Percentiles rank a stretch among this genome's conserved stretches.
Conservation (phyloP, 139 green algal species). For the Nannochloris sp. region DNA sequence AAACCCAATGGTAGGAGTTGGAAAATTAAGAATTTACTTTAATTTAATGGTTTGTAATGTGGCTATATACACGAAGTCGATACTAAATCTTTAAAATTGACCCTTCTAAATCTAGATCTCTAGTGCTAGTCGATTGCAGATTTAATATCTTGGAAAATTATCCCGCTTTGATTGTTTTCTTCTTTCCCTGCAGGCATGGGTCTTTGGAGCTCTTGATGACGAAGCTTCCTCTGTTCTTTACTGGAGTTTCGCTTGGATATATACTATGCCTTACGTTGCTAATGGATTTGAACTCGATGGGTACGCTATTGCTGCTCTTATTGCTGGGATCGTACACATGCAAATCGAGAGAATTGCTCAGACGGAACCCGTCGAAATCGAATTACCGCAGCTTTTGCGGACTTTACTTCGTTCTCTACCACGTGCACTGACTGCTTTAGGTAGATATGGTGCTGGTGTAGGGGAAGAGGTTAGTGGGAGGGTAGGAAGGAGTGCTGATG, state of each 20-base stretch:
- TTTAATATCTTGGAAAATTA: too few relatives aligned
- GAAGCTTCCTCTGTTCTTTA: conserved; percentile 37
- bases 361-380: conserved; percentile 23
- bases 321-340: conserved; percentile 43
- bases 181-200: conserved; percentile 47
- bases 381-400: conserved; percentile 13
- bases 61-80: neutral
- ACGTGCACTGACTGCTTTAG: neutral
- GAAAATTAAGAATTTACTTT: neutral
- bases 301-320: conserved; percentile 36
- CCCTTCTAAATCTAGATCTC: too few relatives aligned
- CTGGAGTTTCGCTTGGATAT: conserved; percentile 50
- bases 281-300: conserved; percentile 51
- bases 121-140: too few relatives aligned
- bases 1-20: conserved; percentile 46
- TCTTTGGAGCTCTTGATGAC: conserved; percentile 56
- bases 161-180: neutral
- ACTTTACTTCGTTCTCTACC: conserved; percentile 1
- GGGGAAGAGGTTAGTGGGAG: conserved; percentile 6
- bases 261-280: conserved; percentile 49
- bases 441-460: neutral
- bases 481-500: conserved; percentile 3
- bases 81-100: neutral
- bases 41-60: too few relatives aligned
- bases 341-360: conserved; percentile 38